These are phyloP conservation scores for Pseudopyrenochaeta lycopersici DNA, from an alignment of 2,329 filamentous ascomycete genomes.

Conservation along the genomic window DNA sequence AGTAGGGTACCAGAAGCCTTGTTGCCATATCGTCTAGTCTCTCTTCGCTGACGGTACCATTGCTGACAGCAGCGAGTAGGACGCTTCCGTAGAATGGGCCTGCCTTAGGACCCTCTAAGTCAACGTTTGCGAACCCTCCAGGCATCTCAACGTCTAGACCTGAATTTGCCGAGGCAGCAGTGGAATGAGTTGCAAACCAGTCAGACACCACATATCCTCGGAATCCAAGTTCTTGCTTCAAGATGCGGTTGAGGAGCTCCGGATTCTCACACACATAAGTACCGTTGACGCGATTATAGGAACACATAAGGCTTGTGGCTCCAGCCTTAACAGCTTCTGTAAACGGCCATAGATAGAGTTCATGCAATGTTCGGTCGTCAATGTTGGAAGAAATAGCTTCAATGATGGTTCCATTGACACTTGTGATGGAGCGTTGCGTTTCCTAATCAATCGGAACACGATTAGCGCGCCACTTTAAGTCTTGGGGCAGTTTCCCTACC, in stretches of 20 bases:
- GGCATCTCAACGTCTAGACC: constrained; percentile 13
- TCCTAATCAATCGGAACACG: too few relatives aligned
- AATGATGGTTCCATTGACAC: constrained; percentile 60
- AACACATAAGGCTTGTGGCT: constrained; percentile 6
- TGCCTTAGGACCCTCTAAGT: constrained; percentile 3
- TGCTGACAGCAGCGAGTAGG: not conserved
- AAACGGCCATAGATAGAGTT: constrained; percentile 41
- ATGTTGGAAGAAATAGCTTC: constrained; percentile 67
- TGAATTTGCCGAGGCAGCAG: not conserved
- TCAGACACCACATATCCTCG: constrained; percentile 57
- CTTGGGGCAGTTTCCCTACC: too few relatives aligned
- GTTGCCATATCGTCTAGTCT: not conserved
- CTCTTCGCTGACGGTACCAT: not conserved
- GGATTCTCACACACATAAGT: constrained; percentile 44
- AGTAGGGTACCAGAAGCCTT: not conserved
- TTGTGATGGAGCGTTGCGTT: constrained; percentile 67
- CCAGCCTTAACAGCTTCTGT: constrained; percentile 7
- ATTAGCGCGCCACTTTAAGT: too few relatives aligned
- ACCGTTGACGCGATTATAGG: constrained; percentile 5
- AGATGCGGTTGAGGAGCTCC: constrained; percentile 54
- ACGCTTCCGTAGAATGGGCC: constrained; percentile 1
- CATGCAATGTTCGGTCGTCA: constrained; percentile 67
- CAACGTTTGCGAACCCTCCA: too few relatives aligned
- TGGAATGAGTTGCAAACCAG: constrained; percentile 41
- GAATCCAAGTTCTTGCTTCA: constrained; percentile 55